Evolutionary conservation across 106 monocot genomes (phyloP).

Genomic region (Allium sativum): DNA sequence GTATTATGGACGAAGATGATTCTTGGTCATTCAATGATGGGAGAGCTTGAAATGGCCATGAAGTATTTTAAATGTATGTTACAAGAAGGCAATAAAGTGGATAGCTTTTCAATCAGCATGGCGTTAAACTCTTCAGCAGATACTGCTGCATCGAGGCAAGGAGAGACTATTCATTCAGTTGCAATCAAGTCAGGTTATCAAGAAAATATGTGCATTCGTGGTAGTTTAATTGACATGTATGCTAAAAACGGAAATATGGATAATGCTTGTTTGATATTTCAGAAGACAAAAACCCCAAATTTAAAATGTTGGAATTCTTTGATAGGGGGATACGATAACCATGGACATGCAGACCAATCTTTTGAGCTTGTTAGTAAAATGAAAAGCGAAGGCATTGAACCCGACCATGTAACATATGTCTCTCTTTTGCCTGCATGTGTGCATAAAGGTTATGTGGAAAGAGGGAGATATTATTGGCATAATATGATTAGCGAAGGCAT

Average conservation of each 20-base stretch:
- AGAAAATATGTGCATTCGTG: constrained; percentile 45
- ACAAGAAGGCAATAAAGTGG: constrained; percentile 49
- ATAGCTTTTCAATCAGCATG: constrained; percentile 75
- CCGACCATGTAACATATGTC: constrained; percentile 71
- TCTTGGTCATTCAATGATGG: constrained; percentile 53
- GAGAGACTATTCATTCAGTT: constrained; percentile 51
- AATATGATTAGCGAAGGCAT: constrained; percentile 58
- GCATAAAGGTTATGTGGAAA: constrained; percentile 61
- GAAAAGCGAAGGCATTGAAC: constrained; percentile 31
- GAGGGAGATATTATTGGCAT: constrained; percentile 72
- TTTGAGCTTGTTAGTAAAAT: constrained; percentile 58
- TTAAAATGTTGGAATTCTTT: constrained; percentile 90
- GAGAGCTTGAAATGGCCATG: constrained; percentile 49
- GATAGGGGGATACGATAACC: constrained; percentile 64
- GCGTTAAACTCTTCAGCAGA: constrained; percentile 61
- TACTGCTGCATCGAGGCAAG: constrained; percentile 49
- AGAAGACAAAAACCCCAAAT: constrained; percentile 34
- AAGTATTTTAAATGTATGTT: constrained; percentile 50
- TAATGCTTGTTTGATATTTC: constrained; percentile 38
- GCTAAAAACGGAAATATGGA: constrained; percentile 65
- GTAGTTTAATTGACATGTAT: constrained; percentile 86
- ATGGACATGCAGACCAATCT: constrained; percentile 50
- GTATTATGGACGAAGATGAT: constrained; percentile 84
- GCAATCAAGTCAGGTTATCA: constrained; percentile 60
- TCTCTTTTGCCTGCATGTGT: constrained; percentile 73